Base-by-base conservation (phyloP, 768 basidiomycete species). In the Calocybe cyanea region DNA sequence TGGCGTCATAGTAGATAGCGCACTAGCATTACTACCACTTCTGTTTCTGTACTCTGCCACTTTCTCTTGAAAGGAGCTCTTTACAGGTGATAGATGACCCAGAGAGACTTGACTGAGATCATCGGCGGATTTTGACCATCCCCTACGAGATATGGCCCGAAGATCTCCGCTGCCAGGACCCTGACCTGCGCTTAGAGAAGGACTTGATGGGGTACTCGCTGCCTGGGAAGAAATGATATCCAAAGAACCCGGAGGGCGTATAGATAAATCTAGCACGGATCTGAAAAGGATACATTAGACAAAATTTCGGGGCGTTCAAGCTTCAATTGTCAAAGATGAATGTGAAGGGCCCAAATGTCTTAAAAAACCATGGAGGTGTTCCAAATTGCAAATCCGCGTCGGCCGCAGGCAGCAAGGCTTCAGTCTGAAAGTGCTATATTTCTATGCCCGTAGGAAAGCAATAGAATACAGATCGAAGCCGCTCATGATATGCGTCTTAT, bases 101-200 rank as follows among this genome's bases (percentile, higher is more conserved):
- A 64, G 54, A 0, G 71, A 70, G 39, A 81, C 64, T 59, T 76
- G 80, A 55, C 78, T 75, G 41, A 91, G 73, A 60, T 92, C 88
- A 58, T 91, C 88, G 17, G 80, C 87, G 5, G 86, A 89, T 58
- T 71, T 81, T 19, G 87, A 88, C 88, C 88, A 91, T 10, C 74
- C 76, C 59, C 80, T 84, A 55, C 80, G 75, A 0, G 86, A 85
- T 8, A 87, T 79, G 39, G 62, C 67, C 35, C 85, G 80, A 39
- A 90, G 71, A 63, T 90, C 87, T 3, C 85, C 86, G 4, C 77
- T 71, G 3, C 65, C 65, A 10, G 63, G 32, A 33, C 34, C 24
- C 6, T 53, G 51, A 10, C 24, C 49, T 23, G 60, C 50, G 24
- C 51, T 42, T 11, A 54, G 48, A 3, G 57, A 60, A 10, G 71